Evolutionary conservation across 1,284 basidiomycete species (phyloP).

Genomic region (Rhodotorula sp.): DNA sequence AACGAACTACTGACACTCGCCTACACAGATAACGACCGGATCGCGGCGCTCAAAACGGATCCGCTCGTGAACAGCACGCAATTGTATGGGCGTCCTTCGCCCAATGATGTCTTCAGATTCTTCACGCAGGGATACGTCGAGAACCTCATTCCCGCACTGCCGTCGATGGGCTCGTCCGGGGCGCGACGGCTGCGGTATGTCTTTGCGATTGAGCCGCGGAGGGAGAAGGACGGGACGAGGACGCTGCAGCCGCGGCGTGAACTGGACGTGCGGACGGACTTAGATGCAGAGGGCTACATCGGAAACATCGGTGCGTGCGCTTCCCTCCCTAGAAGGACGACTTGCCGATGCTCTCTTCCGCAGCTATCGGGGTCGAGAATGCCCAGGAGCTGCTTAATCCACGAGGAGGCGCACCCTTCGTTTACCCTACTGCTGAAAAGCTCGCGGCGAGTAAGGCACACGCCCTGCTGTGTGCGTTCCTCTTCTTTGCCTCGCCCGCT

Average conservation of each 20-base stretch:
- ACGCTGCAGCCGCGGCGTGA: not conserved
- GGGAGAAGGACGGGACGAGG: not conserved
- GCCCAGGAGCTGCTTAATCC: not conserved
- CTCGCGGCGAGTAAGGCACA: not conserved
- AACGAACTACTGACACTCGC: not conserved
- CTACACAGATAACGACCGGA: not conserved
- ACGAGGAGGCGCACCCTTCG: not conserved
- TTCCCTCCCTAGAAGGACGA: not conserved
- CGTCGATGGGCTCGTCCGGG: not conserved
- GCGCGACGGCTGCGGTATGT: not conserved
- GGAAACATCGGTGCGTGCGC: slow-evolving; percentile 15
- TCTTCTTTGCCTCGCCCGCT: not conserved
- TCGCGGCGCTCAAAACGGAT: not conserved
- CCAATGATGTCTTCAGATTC: accelerated
- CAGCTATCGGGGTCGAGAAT: not conserved
- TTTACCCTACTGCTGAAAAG: not conserved
- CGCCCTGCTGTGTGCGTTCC: not conserved
- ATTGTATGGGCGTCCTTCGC: not conserved
- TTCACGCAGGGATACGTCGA: slow-evolving; percentile 3
- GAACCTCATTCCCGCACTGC: not conserved
- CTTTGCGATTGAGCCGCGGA: slow-evolving; percentile 11
- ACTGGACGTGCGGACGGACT: not conserved
- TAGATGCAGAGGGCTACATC: slow-evolving; percentile 15
- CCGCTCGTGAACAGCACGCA: not conserved
- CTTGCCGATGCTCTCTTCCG: not conserved